Percentiles rank a stretch among this genome's conserved stretches.
Conservation (phyloP, 176 grass and related monocot species). For the Leersia perrieri region DNA sequence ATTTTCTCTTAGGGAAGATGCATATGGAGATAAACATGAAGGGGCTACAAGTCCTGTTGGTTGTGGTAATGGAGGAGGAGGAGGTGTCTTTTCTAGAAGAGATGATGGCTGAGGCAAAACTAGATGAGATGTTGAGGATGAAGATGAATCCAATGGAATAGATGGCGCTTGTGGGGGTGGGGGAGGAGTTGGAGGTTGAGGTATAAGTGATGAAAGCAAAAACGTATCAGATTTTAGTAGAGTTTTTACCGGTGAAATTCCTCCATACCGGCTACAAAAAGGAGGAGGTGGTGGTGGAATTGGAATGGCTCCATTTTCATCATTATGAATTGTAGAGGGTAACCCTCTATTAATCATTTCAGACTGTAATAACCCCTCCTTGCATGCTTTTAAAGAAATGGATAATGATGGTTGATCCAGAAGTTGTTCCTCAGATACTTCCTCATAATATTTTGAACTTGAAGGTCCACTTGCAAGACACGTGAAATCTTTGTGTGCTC, state of each 20-base stretch:
- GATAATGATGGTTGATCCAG: neutral
- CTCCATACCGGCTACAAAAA: neutral
- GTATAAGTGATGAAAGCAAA: neutral
- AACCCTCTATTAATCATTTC: constrained; percentile 3
- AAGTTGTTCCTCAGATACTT: neutral
- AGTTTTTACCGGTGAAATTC: neutral
- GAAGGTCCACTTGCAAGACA: constrained; percentile 18
- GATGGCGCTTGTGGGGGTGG: neutral
- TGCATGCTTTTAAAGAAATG: constrained; percentile 22
- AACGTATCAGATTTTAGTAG: neutral
- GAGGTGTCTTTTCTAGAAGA: neutral
- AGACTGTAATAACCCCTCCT: constrained; percentile 11
- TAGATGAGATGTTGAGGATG: neutral
- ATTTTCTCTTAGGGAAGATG: neutral
- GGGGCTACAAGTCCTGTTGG: neutral
- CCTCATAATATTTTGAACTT: constrained; percentile 8
- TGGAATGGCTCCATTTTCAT: constrained; percentile 37
- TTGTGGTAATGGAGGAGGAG: neutral
- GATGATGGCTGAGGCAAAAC: neutral
- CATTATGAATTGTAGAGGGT: neutral
- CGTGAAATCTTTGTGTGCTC: neutral
- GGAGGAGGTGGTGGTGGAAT: constrained; percentile 19
- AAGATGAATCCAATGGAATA: neutral
- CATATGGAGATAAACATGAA: neutral
- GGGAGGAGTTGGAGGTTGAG: constrained; percentile 11